Evolutionary conservation across 345 rosid genomes (phyloP), one percentile per base, ranked within the genome.

Genomic region (Eutrema heterophyllum): DNA sequence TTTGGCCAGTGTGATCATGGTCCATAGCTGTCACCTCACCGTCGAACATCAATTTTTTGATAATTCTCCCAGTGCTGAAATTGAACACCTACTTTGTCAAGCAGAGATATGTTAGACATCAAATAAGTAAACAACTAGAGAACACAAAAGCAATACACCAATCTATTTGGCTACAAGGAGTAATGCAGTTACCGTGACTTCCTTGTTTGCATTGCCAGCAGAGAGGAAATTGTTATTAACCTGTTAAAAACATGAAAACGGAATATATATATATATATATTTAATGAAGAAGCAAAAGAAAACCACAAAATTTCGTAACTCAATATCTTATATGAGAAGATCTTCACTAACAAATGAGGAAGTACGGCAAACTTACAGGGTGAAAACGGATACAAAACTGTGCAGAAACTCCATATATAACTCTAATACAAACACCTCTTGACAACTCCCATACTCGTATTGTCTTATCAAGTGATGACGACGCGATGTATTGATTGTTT

Each of bases 361-460:
- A 14, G 15, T 41, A 50, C 4, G 40, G 51, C 26, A 70, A 69
- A 84, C 99, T 87, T 81, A 89, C 97, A 83, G 97, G 97, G 78
- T 95, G 96, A 78, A 95, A 91, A 64, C 97, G 93, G 62, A 95
- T 91, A 78, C 97, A 95, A 75, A 84, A 71, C 83, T 95, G 99
- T 52, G 88, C 71, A 54, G 97, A 87, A 63, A 86, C 81, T 74
- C 97, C 97, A 85, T 95, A 95, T 78, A 91, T 84, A 54, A 95
- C 97, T 84, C 99, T 86, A 49, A 95, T 87, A 86, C 99, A 95
- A 80, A 84, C 84, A 38, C 96, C 99, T 84, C 83, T 84, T 51
- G 89, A 85, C 78, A 95, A 82, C 79, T 88, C 99, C 99, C 99
- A 95, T 38, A 91, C 97, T 84, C 97, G 86, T 67, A 95, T 96